Conservation (phyloP, 306 rosid genomes). For the Luffa aegyptiaca region DNA sequence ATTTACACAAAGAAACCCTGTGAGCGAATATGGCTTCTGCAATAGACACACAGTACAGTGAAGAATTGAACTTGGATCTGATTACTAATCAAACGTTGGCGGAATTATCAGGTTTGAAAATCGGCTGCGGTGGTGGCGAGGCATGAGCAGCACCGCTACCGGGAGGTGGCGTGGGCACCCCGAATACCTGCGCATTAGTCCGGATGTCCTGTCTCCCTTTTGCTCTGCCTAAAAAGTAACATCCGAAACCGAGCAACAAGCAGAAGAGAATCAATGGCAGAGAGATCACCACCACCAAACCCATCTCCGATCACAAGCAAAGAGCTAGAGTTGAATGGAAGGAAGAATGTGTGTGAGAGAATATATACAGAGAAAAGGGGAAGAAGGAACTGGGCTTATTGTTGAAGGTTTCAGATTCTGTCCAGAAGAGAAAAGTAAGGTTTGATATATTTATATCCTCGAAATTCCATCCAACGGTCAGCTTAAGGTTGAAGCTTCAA, state of each 20-base stretch:
- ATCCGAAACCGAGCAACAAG: constrained; percentile 68
- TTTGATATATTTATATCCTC: constrained; percentile 7
- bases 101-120: constrained; percentile 36
- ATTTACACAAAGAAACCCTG: not conserved
- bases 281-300: constrained; percentile 80
- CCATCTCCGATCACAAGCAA: constrained; percentile 34
- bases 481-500: constrained; percentile 29
- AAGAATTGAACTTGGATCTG: not conserved
- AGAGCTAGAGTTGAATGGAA: not conserved
- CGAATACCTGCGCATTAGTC: constrained; percentile 55
- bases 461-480: constrained; percentile 15
- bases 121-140: constrained; percentile 22
- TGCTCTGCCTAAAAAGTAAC: constrained; percentile 61
- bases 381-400: not conserved
- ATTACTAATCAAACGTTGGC: constrained; percentile 28
- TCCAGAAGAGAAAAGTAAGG: not conserved
- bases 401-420: not conserved
- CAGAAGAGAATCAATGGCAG: constrained; percentile 68
- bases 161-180: constrained; percentile 65
- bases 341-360: not conserved
- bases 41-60: not conserved
- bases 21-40: not conserved
- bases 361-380: not conserved
- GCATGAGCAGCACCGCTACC: constrained; percentile 14
- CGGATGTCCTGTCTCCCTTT: constrained; percentile 53